Conservation (phyloP, 78 protist genomes). For the Chrysochromulina parva region DNA sequence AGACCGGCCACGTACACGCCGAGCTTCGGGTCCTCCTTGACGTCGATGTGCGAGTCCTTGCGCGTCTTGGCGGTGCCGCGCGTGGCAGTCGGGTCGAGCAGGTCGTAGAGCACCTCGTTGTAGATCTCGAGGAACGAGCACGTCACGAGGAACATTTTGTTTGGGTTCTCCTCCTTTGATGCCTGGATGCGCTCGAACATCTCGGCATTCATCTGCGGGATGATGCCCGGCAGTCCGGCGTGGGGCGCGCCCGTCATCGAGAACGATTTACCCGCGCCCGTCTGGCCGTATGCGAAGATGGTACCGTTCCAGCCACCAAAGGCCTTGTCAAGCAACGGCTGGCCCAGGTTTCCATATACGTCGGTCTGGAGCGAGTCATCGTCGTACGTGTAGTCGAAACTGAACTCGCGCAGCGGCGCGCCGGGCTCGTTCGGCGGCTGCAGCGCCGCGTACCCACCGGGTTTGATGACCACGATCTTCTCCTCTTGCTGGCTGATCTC, state of each 20-base stretch:
- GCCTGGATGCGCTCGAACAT: not conserved
- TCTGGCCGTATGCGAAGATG: constrained; percentile 80
- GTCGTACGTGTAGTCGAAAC: constrained; percentile 4
- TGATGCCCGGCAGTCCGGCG: constrained; percentile 13
- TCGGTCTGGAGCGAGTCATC: not conserved
- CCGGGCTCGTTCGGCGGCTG: not conserved
- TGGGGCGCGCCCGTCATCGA: not conserved
- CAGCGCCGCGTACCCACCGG: not conserved
- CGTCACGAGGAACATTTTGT: not conserved
- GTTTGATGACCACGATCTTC: not conserved
- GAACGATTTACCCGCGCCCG: constrained; percentile 39
- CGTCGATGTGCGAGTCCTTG: not conserved
- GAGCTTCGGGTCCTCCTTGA: constrained; percentile 49
- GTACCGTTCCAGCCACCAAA: constrained; percentile 56
- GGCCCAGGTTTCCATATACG: not conserved
- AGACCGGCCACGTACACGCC: constrained; percentile 42
- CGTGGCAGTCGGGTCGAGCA: constrained; percentile 26
- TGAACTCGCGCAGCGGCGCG: not conserved
- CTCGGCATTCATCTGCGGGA: constrained; percentile 24
- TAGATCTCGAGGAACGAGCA: constrained; percentile 49
- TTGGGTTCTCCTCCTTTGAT: not conserved
- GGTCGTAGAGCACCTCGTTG: constrained; percentile 52
- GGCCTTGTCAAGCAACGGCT: not conserved
- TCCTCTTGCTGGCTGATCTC: not conserved
- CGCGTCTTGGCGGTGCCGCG: not conserved